A percentile compares a stretch with the other conserved stretches of the same genome.
Conservation (phyloP, 495 filamentous ascomycete species). For the Extremus antarcticus region DNA sequence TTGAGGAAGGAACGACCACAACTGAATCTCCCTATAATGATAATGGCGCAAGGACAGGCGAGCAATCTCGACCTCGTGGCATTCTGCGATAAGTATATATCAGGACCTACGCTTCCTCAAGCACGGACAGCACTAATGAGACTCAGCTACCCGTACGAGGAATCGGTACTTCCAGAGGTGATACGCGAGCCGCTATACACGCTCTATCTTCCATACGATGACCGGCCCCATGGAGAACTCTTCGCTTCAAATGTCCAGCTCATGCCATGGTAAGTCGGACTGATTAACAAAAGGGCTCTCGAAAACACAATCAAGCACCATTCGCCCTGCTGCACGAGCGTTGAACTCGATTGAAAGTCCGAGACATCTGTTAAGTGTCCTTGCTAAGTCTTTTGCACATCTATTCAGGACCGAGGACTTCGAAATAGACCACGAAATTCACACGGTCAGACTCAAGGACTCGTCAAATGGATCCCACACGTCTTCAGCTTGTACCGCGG, state of each 20-base stretch:
- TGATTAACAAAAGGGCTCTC: too few species aligned
- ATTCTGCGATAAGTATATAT: not conserved
- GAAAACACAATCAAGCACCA: too few species aligned
- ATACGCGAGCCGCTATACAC: constrained; percentile 2
- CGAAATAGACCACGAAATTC: constrained; percentile 22
- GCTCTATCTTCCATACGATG: constrained; percentile 10
- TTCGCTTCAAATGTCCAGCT: not conserved
- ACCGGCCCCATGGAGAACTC: not conserved
- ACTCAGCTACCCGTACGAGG: not conserved
- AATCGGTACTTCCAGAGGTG: not conserved
- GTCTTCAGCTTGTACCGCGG: constrained; percentile 14
- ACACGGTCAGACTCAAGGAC: constrained; percentile 28
- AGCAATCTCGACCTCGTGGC: not conserved
- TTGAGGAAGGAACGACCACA: not conserved
- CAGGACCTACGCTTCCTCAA: not conserved
- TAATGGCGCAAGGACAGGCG: too few species aligned
- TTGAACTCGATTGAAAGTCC: too few species aligned
- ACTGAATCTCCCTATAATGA: too few species aligned
- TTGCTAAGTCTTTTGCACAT: too few species aligned
- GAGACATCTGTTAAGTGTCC: too few species aligned
- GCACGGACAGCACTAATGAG: not conserved
- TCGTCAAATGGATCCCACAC: constrained; percentile 2
- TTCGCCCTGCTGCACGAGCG: too few species aligned
- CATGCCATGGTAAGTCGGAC: not conserved
- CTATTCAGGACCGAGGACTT: constrained; percentile 35